Evolutionary conservation across 2,329 filamentous ascomycete species (phyloP), one percentile per base, ranked within the genome.

Genomic region (Macrophomina pseudophaseolina): DNA sequence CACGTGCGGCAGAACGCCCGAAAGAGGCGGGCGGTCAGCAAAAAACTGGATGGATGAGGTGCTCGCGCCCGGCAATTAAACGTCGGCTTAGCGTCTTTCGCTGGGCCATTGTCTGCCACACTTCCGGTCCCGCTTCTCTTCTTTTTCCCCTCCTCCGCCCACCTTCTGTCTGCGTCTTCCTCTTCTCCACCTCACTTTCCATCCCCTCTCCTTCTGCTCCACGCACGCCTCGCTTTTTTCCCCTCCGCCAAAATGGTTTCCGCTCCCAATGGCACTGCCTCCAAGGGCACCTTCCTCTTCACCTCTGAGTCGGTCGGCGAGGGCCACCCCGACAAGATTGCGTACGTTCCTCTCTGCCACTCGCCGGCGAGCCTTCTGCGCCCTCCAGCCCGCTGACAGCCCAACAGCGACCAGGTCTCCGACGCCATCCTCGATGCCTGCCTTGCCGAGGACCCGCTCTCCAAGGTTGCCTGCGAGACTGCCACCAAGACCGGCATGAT

Each of bases 401-500:
- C 14, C 32, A 23, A 6, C 69, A 88, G 86, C 82, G 95, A 99
- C 81, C 95, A 99, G 86, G 92, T 98, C 78, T 98, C 94, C 70
- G 95, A 99, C 85, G 94, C 95, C 76, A 88, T 99, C 78, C 94
- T 99, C 85, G 95, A 99, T 87, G 95, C 95, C 84, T 98, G 95
- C 86, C 86, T 99, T 78, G 86, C 86, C 70, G 91, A 95, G 83
- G 95, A 99, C 81, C 94, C 94, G 72, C 89, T 97, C 79, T 98
- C 95, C 86, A 99, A 98, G 85, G 87, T 98, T 75, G 95, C 95
- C 81, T 99, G 95, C 84, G 95, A 99, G 88, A 97, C 94, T 73
- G 95, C 95, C 77, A 97, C 95, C 86, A 99, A 99, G 92, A 99
- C 95, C 74, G 95, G 95, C 78, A 90, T 99, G 95, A 87, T 99